A percentile compares a stretch with the other conserved stretches of the same genome.
These are phyloP conservation scores for Myriosclerotinia scirpicola DNA, from an alignment of 2,329 filamentous ascomycete species.

Conservation along the genomic window DNA sequence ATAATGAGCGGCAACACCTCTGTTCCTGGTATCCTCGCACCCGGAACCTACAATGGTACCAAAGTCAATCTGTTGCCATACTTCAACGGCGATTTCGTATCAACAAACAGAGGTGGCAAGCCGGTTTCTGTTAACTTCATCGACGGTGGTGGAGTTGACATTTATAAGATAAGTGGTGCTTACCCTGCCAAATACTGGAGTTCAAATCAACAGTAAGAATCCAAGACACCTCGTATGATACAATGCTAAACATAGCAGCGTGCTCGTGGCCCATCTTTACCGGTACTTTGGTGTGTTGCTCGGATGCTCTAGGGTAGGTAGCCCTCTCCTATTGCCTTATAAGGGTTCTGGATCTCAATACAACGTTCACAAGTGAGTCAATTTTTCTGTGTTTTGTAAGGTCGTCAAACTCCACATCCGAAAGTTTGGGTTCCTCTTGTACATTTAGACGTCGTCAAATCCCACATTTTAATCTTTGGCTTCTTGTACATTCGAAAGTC, in stretches of 20 bases:
- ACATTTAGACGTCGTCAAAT: neutral
- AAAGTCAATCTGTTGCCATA: constrained; percentile 59
- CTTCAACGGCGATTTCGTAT: constrained; percentile 56
- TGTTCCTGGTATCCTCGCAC: constrained; percentile 58
- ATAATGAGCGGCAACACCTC: constrained; percentile 51
- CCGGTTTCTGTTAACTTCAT: constrained; percentile 57
- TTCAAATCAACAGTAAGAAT: constrained; percentile 56
- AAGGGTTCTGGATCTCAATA: constrained; percentile 49
- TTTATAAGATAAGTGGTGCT: constrained; percentile 32
- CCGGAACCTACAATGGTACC: constrained; percentile 50
- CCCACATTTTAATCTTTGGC: neutral
- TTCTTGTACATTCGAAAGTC: neutral
- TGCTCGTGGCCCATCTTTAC: constrained; percentile 61
- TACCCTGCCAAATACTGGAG: too few relatives aligned
- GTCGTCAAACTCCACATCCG: neutral
- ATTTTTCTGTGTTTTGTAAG: neutral
- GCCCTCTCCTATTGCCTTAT: constrained; percentile 52
- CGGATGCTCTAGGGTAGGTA: constrained; percentile 54
- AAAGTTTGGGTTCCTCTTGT: neutral
- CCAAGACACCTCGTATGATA: neutral
- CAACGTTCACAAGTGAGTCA: constrained; percentile 50
- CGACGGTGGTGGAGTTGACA: constrained; percentile 57
- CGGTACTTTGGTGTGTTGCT: constrained; percentile 60
- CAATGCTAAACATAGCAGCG: constrained; percentile 35
- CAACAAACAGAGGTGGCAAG: constrained; percentile 52